Base-by-base conservation (phyloP, 768 basidiomycete species). In the Sporobolomyces roseus region DNA sequence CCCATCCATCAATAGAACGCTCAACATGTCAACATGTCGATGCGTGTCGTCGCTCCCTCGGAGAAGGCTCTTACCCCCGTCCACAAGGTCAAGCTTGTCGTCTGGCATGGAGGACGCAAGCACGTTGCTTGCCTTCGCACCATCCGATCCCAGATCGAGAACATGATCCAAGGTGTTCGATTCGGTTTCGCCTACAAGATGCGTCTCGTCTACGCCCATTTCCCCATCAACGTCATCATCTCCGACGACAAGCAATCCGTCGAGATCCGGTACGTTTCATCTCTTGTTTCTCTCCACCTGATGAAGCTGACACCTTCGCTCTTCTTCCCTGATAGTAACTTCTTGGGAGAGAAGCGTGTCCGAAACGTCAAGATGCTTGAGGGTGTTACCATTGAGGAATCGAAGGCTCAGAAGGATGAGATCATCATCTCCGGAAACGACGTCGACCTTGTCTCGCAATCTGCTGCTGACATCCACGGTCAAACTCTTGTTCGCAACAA, bases 161-260 rank as follows among this genome's bases (percentile, higher is more conserved):
- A 99, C 85, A 92, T 99, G 93, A 85, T 98, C 79, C 91, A 82
- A 72, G 96, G 96, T 72, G 96, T 99, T 71, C 97, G 92, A 58
- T 91, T 93, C 86, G 96, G 96, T 71, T 99, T 98, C 87, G 86
- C 87, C 76, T 99, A 99, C 86, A 99, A 98, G 88, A 97, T 99
- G 94, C 91, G 93, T 75, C 85, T 92, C 32, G 96, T 99, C 60
- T 99, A 98, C 78, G 96, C 96, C 76, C 96, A 99, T 84, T 99
- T 99, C 84, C 96, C 96, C 69, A 96, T 99, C 85, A 99, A 99
- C 84, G 88, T 75, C 69, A 77, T 77, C 67, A 90, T 94, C 77
- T 87, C 89, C 79, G 86, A 89, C 12, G 79, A 79, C 67, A 91
- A 89, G 61, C 79, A 77, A 45, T 80, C 85, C 54, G 80, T 93